Evolutionary conservation across 2,329 filamentous ascomycete genomes (phyloP), one percentile per base, ranked within the genome.

Genomic region (Tolypocladium sp.): DNA sequence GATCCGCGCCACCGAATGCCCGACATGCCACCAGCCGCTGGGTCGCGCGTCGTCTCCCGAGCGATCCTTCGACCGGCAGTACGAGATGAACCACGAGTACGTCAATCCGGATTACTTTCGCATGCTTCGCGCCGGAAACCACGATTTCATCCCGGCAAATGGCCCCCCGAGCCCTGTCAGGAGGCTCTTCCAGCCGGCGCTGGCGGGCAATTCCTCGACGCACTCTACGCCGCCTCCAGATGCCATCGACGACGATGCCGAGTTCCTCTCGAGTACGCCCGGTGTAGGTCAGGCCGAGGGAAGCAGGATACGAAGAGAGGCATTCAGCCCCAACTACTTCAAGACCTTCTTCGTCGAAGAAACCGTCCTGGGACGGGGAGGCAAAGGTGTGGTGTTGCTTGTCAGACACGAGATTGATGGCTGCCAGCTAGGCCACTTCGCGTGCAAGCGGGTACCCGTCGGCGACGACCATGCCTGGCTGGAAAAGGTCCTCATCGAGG

Each of bases 401-500:
- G 94, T 99, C 12, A 86, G 90, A 61, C 94, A 99, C 74, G 82
- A 96, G 64, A 85, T 99, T 60, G 94, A 97, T 71, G 88, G 91
- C 27, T 93, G 96, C 52, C 83, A 87, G 38, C 79, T 99, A 2
- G 94, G 94, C 2, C 84, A 94, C 63, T 99, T 96, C 73, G 94
- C 94, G 15, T 99, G 94, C 79, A 99, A 99, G 74, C 86, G 95
- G 53, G 92, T 99, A 0, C 95, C 94, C 0, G 94, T 99, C 4
- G 90, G 94, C 17, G 89, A 99, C 68, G 91, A 97, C 67, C 93
- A 97, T 68, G 86, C 87, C 62, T 97, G 94, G 95, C 79, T 99
- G 17, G 91, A 96, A 73, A 97, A 97, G 74, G 82, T 97, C 2
- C 79, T 99, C 57, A 83, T 94, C 53, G 94, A 99, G 73, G 95